Evolutionary conservation across 176 grass and related monocot species (phyloP), one percentile per base, ranked within the genome.

Genomic region (Phoenix roebelenii): DNA sequence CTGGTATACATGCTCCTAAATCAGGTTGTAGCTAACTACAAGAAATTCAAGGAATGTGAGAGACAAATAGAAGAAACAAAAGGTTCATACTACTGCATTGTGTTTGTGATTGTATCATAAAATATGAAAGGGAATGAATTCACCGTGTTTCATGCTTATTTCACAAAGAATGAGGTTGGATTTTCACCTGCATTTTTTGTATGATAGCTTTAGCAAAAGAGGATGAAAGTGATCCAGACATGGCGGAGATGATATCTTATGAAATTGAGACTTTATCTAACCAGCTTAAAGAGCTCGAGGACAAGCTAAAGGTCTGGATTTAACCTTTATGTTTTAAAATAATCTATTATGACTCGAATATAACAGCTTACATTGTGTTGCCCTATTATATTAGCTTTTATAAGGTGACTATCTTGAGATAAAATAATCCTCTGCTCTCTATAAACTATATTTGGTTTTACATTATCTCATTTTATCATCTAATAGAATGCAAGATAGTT

Each of bases 231-330:
- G 87, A 96, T 32, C 80, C 66, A 24, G 92, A 96, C 61, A 96
- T 96, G 92, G 81, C 65, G 52, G 92, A 90, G 54, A 88, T 96
- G 92, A 82, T 90, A 75, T 57, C 79, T 74, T 80, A 76, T 59
- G 92, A 96, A 63, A 26, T 96, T 14, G 83, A 80, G 57, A 79
- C 81, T 62, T 72, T 96, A 69, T 85, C 87, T 60, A 82, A 83
- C 49, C 69, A 90, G 77, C 75, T 90, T 69, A 80, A 71, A 63
- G 75, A 96, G 65, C 72, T 90, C 49, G 92, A 88, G 72, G 87
- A 57, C 25, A 84, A 87, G 63, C 52, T 96, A 65, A 96, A 87
- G 87, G 92, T 90, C 57, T 61, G 23, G 58, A 57, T 35, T 55
- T 24, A 44, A 30, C 17, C 5, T 44, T 39, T 48, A 18, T 55